These are phyloP conservation scores for Elongisporangium prolatum DNA, from an alignment of 352 stramenopile species.

Conservation along the genomic window DNA sequence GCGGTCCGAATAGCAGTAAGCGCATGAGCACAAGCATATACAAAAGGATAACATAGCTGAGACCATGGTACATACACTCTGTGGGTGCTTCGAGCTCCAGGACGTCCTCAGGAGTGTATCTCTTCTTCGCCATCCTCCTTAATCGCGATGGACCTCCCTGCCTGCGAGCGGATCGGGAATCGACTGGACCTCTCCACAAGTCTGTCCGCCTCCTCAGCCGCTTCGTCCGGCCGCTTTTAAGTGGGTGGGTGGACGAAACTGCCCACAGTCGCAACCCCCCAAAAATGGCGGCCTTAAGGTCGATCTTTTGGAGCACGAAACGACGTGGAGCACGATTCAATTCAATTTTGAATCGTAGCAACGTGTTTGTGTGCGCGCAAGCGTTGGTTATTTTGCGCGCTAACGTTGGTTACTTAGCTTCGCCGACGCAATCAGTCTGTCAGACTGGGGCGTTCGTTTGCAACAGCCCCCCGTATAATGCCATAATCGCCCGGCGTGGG, in stretches of 20 bases:
- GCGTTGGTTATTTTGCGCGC: neutral
- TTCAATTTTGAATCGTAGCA: constrained; percentile 1
- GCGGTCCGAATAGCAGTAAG: constrained; percentile 6
- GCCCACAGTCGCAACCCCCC: no score
- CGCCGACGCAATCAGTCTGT: constrained; percentile 11
- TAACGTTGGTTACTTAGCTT: constrained; percentile 3
- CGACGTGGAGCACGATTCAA: neutral
- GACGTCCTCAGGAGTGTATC: constrained; percentile 82
- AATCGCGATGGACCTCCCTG: neutral
- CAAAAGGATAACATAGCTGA: neutral
- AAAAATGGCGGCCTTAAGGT: neutral
- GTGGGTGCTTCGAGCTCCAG: constrained; percentile 76
- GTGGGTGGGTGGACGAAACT: neutral
- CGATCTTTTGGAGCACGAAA: constrained; percentile 2
- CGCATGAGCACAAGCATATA: neutral
- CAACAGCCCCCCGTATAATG: neutral
- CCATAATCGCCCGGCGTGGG: neutral
- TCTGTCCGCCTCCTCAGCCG: neutral
- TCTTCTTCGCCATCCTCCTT: constrained; percentile 14
- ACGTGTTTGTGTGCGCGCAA: neutral
- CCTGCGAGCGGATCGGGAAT: neutral
- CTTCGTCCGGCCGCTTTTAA: neutral
- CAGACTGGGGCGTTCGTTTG: neutral
- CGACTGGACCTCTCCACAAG: neutral
- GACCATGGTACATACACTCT: constrained; percentile 37